Percentiles rank a stretch among this genome's conserved stretches.
phyloP scores from a whole-genome alignment of 768 basidiomycete species.

The Boletus speciosus region DNA sequence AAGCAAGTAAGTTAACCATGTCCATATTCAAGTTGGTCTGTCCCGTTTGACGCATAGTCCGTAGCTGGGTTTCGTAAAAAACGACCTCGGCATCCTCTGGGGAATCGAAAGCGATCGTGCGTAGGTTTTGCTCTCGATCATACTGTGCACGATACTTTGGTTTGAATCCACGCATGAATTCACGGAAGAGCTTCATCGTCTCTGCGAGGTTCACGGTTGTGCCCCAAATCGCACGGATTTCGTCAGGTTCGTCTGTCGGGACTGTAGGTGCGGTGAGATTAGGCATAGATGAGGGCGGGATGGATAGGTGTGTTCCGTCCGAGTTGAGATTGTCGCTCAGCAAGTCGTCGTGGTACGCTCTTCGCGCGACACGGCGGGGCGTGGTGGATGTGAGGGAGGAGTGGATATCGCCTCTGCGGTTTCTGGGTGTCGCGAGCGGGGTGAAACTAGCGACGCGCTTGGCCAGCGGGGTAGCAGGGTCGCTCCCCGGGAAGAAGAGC shows the following conservation, averaged over 20 bases:
- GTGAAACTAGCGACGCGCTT: slow-evolving; percentile 29
- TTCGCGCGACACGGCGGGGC: slow-evolving; percentile 19
- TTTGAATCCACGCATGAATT: slow-evolving; percentile 91
- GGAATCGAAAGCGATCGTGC: slow-evolving; percentile 46
- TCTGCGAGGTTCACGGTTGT: slow-evolving; percentile 91
- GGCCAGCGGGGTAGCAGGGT: slow-evolving; percentile 46
- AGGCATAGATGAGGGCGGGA: slow-evolving; percentile 54
- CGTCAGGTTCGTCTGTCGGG: slow-evolving; percentile 72
- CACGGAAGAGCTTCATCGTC: slow-evolving; percentile 86
- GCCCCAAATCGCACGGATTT: slow-evolving; percentile 94
- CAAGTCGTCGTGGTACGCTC: slow-evolving; percentile 20
- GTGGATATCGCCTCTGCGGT: slow-evolving; percentile 29
- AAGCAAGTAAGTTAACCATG: slow-evolving; percentile 79
- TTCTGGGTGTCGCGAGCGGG: slow-evolving; percentile 44
- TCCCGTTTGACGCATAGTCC: slow-evolving; percentile 86
- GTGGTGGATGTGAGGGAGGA: slow-evolving; percentile 34
- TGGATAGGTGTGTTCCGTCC: slow-evolving; percentile 54
- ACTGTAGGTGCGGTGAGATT: slow-evolving; percentile 58
- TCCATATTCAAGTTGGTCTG: slow-evolving; percentile 93
- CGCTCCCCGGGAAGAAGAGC: slow-evolving; percentile 33
- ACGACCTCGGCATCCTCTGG: slow-evolving; percentile 66
- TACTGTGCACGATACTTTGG: slow-evolving; percentile 77
- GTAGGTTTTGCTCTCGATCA: slow-evolving; percentile 60
- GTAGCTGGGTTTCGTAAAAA: slow-evolving; percentile 77
- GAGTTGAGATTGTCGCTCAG: slow-evolving; percentile 44